Conservation (phyloP, 2,329 filamentous ascomycete species). For the Sporothrix phasma region DNA sequence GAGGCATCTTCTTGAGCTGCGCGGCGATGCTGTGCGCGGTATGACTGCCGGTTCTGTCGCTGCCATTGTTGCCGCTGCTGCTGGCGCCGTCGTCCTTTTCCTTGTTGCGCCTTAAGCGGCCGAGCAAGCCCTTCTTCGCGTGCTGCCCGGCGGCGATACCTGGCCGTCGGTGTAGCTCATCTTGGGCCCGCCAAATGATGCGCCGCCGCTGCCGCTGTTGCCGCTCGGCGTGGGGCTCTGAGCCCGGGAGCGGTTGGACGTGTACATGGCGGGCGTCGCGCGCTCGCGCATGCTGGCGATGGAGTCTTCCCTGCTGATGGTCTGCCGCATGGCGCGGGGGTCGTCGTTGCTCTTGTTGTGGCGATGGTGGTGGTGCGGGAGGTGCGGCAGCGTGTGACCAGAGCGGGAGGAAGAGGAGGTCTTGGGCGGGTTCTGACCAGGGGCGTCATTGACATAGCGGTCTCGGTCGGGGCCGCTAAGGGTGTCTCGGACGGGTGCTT, state of each 20-base stretch:
- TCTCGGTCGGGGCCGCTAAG: slow-evolving; percentile 61
- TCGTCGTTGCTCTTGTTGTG: slow-evolving; percentile 65
- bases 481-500: slow-evolving; percentile 63
- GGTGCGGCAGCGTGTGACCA: slow-evolving; percentile 51
- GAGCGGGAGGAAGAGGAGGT: slow-evolving; percentile 54
- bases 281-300: slow-evolving; percentile 47
- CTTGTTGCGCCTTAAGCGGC: slow-evolving; percentile 45
- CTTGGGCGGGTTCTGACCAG: slow-evolving; percentile 42
- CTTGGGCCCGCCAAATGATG: slow-evolving; percentile 32
- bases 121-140: slow-evolving; percentile 41
- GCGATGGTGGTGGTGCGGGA: slow-evolving; percentile 46
- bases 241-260: slow-evolving; percentile 45
- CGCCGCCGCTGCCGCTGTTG: slow-evolving; percentile 38
- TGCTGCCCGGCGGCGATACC: slow-evolving; percentile 47
- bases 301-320: slow-evolving; percentile 66
- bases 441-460: slow-evolving; percentile 47
- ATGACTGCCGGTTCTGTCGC: background rate
- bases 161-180: slow-evolving; percentile 38
- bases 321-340: slow-evolving; percentile 56
- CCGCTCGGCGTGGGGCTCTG: slow-evolving; percentile 75
- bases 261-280: slow-evolving; percentile 29
- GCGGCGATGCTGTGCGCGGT: slow-evolving; percentile 21
- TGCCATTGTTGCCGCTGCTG: background rate
- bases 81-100: slow-evolving; percentile 38
- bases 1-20: slow-evolving; percentile 38